These are phyloP conservation scores for Sclerotinia glacialis DNA, from an alignment of 2,329 filamentous ascomycete species.

Conservation along the genomic window DNA sequence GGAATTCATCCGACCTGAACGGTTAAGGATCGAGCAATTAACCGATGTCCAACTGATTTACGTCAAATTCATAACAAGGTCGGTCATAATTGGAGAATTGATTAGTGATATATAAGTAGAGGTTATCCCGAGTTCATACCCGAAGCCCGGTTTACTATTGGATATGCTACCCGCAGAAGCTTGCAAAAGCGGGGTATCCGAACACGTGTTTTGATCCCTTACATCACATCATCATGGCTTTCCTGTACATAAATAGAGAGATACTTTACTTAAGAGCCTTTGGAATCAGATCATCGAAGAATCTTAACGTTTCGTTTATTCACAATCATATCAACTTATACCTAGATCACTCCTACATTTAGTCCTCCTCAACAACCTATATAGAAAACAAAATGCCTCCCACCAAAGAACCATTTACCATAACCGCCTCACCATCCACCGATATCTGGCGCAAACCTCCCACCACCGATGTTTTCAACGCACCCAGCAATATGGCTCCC, in stretches of 20 bases:
- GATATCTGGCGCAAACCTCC: slow-evolving; percentile 22
- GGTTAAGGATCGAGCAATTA: not conserved
- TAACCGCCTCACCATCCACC: slow-evolving; percentile 3
- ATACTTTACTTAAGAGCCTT: not conserved
- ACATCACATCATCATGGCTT: too few relatives aligned
- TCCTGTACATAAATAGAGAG: not conserved
- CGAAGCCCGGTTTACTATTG: not conserved
- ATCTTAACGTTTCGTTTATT: too few relatives aligned
- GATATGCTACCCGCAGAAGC: not conserved
- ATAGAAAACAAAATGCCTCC: not conserved
- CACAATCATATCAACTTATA: not conserved
- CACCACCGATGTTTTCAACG: slow-evolving; percentile 16
- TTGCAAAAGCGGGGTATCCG: not conserved
- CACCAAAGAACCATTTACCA: slow-evolving; percentile 14
- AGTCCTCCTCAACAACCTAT: not conserved
- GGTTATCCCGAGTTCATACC: too few relatives aligned
- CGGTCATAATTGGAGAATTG: too few relatives aligned
- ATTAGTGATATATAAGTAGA: not conserved
- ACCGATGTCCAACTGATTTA: not conserved
- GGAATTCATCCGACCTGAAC: not conserved
- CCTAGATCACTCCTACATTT: too few relatives aligned
- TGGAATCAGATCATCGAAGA: not conserved
- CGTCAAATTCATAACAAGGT: too few relatives aligned
- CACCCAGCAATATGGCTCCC: not conserved
- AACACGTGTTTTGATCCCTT: not conserved